These are phyloP conservation scores for Eimeria sp. DNA, from an alignment of 169 alveolate species.

Conservation along the genomic window DNA sequence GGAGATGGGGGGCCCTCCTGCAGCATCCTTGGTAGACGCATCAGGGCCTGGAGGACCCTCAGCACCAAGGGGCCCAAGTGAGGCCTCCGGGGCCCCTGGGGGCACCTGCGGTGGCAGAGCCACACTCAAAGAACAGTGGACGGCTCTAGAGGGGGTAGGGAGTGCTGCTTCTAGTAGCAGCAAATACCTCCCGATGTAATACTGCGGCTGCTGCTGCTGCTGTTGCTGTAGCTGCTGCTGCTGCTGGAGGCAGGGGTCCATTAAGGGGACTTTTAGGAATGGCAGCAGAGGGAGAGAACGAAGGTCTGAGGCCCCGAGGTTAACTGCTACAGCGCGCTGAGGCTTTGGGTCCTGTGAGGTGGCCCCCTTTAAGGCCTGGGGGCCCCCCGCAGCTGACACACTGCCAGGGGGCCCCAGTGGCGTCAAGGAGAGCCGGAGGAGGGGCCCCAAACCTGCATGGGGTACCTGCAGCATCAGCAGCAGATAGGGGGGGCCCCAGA, in stretches of 20 bases:
- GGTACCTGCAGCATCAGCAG: slow-evolving; percentile 29
- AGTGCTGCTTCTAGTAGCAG: slow-evolving; percentile 52
- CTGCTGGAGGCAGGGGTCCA: background rate
- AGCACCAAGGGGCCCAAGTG: background rate
- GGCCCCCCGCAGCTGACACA: slow-evolving; percentile 4
- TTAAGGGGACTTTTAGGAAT: background rate
- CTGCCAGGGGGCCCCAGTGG: slow-evolving; percentile 12
- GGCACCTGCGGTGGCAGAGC: slow-evolving; percentile 15
- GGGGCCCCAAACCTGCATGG: slow-evolving; percentile 66
- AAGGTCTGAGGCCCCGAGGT: slow-evolving; percentile 2
- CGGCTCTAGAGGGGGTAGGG: slow-evolving; percentile 45
- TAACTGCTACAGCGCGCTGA: background rate
- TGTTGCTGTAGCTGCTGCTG: slow-evolving; percentile 25
- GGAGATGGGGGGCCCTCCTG: background rate
- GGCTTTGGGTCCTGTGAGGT: background rate
- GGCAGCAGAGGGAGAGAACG: slow-evolving; percentile 22
- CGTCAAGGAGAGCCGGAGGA: slow-evolving; percentile 45
- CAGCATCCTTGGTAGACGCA: background rate
- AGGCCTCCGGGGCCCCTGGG: background rate
- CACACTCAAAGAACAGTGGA: slow-evolving; percentile 9
- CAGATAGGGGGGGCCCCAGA: slow-evolving; percentile 4
- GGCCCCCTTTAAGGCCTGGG: background rate
- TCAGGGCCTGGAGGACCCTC: background rate
- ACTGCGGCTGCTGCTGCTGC: slow-evolving; percentile 41
- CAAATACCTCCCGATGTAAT: background rate